A percentile compares a stretch with the other conserved stretches of the same genome.
Evolutionary conservation across 208 protist species (phyloP).

Genomic region (Herpetomonas tarakana): DNA sequence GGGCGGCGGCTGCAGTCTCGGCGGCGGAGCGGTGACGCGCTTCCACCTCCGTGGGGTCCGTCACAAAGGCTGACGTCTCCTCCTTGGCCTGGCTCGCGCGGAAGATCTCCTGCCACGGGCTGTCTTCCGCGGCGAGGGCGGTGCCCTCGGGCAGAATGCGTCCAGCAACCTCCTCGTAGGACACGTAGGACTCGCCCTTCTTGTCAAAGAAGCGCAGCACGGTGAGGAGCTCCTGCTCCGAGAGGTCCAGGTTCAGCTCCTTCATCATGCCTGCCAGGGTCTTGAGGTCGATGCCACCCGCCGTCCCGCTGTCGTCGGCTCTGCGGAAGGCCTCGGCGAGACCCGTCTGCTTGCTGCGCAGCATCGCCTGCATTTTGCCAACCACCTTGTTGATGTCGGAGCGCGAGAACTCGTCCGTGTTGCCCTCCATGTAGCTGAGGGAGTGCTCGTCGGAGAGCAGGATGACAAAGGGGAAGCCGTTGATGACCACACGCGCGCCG

Average conservation of each 20-base stretch:
- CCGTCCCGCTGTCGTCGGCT: constrained; percentile 50
- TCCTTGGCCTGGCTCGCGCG: constrained; percentile 55
- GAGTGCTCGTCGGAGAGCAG: constrained; percentile 86
- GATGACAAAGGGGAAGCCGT: constrained; percentile 81
- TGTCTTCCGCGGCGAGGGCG: constrained; percentile 56
- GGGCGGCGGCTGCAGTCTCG: constrained; percentile 40
- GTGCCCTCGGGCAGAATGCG: constrained; percentile 76
- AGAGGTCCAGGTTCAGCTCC: constrained; percentile 63
- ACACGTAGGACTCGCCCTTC: constrained; percentile 87
- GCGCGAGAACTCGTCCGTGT: constrained; percentile 74
- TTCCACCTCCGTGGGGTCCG: constrained; percentile 56
- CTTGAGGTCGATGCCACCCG: constrained; percentile 66
- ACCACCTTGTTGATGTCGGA: constrained; percentile 90
- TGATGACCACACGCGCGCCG: constrained; percentile 72
- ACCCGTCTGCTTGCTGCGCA: constrained; percentile 70
- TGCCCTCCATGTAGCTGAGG: constrained; percentile 91
- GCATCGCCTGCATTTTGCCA: constrained; percentile 85
- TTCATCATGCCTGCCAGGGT: constrained; percentile 78
- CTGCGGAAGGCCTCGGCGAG: constrained; percentile 75
- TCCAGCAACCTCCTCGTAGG: constrained; percentile 83
- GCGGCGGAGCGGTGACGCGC: constrained; percentile 27
- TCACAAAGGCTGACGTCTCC: constrained; percentile 50
- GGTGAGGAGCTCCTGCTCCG: constrained; percentile 90
- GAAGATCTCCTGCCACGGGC: constrained; percentile 73
- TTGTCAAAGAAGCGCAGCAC: constrained; percentile 92